Percentiles rank a stretch among this genome's conserved stretches.
Evolutionary conservation across 148 eudicot genomes (phyloP).

Genomic region (Talinum fruticosum): DNA sequence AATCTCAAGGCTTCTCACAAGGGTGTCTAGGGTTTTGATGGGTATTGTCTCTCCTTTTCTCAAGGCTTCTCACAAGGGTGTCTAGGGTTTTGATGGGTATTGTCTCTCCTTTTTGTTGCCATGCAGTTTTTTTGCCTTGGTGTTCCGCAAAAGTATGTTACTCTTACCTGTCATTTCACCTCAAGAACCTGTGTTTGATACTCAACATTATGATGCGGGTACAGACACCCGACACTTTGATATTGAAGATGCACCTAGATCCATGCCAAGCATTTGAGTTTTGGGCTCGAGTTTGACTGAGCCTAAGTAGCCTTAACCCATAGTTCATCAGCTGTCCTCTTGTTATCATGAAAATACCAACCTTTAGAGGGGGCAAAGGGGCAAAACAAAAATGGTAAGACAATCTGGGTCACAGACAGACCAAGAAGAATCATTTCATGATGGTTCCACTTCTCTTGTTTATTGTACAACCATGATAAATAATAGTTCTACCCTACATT

Average conservation of each 20-base stretch:
- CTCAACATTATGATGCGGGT: background rate
- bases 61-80: background rate
- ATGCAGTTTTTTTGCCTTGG: background rate
- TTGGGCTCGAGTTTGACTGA: background rate
- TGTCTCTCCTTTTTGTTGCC: background rate
- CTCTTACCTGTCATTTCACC: background rate
- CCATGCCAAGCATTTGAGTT: background rate
- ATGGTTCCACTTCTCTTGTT: constrained; percentile 14
- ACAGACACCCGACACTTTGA: background rate
- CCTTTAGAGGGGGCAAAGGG: constrained; percentile 4
- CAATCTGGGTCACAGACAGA: background rate
- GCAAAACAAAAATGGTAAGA: background rate
- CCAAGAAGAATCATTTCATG: constrained; percentile 9
- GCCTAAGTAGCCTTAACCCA: background rate
- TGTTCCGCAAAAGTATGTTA: no score
- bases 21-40: background rate
- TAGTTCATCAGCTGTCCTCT: background rate
- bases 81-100: background rate
- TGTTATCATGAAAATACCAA: background rate
- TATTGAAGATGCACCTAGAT: background rate
- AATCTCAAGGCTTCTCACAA: background rate
- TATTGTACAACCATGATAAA: constrained; percentile 5
- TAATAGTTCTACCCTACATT: background rate
- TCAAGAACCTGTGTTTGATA: background rate
- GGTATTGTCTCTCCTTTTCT: no score